These are phyloP conservation scores for Puccinia novopanici DNA, from an alignment of 1,284 basidiomycete species.

Conservation along the genomic window DNA sequence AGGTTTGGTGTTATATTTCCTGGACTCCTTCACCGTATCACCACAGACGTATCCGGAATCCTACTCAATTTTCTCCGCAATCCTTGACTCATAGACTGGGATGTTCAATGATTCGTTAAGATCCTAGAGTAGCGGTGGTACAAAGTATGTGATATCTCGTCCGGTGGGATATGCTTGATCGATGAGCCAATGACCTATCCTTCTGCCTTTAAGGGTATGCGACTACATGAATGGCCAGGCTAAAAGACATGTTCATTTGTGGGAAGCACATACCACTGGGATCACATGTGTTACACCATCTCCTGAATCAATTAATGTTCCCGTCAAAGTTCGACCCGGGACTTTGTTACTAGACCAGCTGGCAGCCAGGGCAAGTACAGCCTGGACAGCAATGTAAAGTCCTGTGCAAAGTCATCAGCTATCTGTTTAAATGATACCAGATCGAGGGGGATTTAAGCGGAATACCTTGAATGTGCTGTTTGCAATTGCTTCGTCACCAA, in stretches of 20 bases:
- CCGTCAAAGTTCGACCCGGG: constrained; percentile 84
- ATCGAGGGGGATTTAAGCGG: not conserved
- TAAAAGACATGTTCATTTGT: not conserved
- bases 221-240: not conserved
- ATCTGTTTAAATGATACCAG: not conserved
- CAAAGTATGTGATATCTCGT: constrained; percentile 94
- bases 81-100: constrained; percentile 92
- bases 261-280: constrained; percentile 68
- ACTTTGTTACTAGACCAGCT: constrained; percentile 95
- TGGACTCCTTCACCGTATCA: constrained; percentile 98
- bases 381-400: constrained; percentile 97
- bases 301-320: constrained; percentile 97
- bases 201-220: constrained; percentile 66
- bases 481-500: constrained; percentile 96
- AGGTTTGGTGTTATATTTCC: constrained; percentile 95
- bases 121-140: constrained; percentile 92
- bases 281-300: constrained; percentile 99
- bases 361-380: constrained; percentile 96
- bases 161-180: constrained; percentile 99
- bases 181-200: constrained; percentile 98
- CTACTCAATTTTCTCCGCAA: constrained; percentile 95
- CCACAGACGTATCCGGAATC: constrained; percentile 98
- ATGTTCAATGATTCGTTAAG: constrained; percentile 86
- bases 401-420: constrained; percentile 61
- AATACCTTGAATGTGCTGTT: constrained; percentile 67